Conservation (phyloP, 805 yeast species). For the Zygotorulaspora florentina region DNA sequence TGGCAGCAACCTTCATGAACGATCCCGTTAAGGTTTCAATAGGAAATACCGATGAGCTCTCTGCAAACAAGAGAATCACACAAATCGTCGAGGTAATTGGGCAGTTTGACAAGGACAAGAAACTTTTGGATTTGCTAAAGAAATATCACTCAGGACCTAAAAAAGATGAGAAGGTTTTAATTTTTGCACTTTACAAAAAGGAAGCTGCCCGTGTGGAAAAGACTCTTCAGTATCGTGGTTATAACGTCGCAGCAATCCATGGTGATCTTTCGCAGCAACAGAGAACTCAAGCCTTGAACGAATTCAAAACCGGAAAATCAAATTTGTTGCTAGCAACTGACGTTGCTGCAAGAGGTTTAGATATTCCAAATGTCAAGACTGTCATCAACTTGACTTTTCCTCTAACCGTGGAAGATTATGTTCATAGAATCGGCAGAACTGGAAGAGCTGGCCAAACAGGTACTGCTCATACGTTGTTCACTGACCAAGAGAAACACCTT, state of each 20-base stretch:
- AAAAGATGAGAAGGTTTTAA: slow-evolving; percentile 74
- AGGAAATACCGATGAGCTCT: slow-evolving; percentile 90
- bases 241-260: slow-evolving; percentile 85
- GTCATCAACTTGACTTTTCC: slow-evolving; percentile 96
- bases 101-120: slow-evolving; percentile 72
- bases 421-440: slow-evolving; percentile 95
- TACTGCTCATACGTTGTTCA: slow-evolving; percentile 89
- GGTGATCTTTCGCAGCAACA: slow-evolving; percentile 93
- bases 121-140: slow-evolving; percentile 63
- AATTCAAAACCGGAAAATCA: slow-evolving; percentile 76
- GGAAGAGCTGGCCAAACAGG: slow-evolving; percentile 98
- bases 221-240: slow-evolving; percentile 66
- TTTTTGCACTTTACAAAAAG: slow-evolving; percentile 93
- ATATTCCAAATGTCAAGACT: slow-evolving; percentile 93
- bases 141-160: slow-evolving; percentile 68
- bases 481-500: slow-evolving; percentile 93
- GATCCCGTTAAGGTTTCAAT: slow-evolving; percentile 84
- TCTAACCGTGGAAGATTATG: slow-evolving; percentile 92
- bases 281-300: slow-evolving; percentile 80
- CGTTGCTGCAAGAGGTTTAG: slow-evolving; percentile 97
- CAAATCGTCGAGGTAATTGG: slow-evolving; percentile 93
- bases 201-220: slow-evolving; percentile 92
- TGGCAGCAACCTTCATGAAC: slow-evolving; percentile 81
- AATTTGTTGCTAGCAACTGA: slow-evolving; percentile 89
- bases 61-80: slow-evolving; percentile 90